Evolutionary conservation across 495 filamentous ascomycete species (phyloP), one percentile per base, ranked within the genome.

Genomic region (Penicillium parvum): DNA sequence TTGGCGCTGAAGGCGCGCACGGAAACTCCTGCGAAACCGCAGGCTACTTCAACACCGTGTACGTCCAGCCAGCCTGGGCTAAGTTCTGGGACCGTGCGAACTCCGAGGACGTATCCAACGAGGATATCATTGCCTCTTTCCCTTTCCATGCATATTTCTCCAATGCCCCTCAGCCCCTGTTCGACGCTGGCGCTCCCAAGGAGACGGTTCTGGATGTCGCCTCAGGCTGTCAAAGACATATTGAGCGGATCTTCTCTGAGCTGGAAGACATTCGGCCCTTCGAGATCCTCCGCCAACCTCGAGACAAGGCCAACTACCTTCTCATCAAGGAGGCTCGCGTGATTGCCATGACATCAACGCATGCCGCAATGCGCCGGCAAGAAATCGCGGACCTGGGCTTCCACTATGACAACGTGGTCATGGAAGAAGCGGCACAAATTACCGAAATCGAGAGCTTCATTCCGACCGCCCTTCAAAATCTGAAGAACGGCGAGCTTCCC

Each of bases 381-480:
- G 92, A 97, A 55, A 99, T 99, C 53, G 83, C 88, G 1, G 75
- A 79, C 14, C 74, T 96, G 32, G 94, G 92, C 5, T 97, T 99
- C 73, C 86, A 89, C 50, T 99, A 97, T 52, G 90, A 97, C 65
- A 97, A 96, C 50, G 85, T 99, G 10, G 74, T 99, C 37, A 95
- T 99, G 91, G 92, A 99, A 75, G 92, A 99, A 70, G 90, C 92
- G 2, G 92, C 92, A 15, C 92, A 99, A 53, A 94, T 97, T 57
- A 97, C 94, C 7, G 92, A 99, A 59, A 86, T 96, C 30, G 94
- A 97, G 57, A 95, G 87, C 55, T 96, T 99, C 65, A 90, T 97
- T 39, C 92, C 92, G 14, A 67, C 94, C 6, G 87, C 88, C 25
- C 74, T 99, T 55, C 92, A 99, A 59, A 87, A 86, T 29, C 64